phyloP scores from a whole-genome alignment of 345 rosid genomes.

The Carallia pectinifolia region DNA sequence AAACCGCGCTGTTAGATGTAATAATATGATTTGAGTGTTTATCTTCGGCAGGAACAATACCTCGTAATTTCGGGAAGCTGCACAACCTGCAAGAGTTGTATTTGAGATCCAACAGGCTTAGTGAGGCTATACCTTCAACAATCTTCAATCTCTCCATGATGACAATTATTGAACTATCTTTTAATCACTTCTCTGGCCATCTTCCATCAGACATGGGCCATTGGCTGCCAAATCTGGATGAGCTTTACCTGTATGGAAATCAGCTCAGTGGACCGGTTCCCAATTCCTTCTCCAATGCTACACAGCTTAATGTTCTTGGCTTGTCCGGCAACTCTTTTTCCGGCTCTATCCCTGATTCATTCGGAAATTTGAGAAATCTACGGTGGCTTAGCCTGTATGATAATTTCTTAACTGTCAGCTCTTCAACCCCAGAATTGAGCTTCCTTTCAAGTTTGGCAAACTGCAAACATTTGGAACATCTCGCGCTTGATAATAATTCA shows the following conservation, averaged over 20 bases:
- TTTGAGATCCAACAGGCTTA: not conserved
- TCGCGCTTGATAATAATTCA: not conserved
- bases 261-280: slow-evolving; percentile 23
- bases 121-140: slow-evolving; percentile 6
- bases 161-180: not conserved
- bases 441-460: slow-evolving; percentile 23
- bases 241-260: slow-evolving; percentile 9
- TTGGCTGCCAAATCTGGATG: slow-evolving; percentile 18
- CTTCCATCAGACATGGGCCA: slow-evolving; percentile 24
- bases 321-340: slow-evolving; percentile 18
- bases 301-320: not conserved
- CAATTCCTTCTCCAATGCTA: slow-evolving; percentile 18
- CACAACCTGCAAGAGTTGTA: not conserved
- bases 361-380: slow-evolving; percentile 18
- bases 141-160: slow-evolving; percentile 21
- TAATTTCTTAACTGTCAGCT: slow-evolving; percentile 3
- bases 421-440: not conserved
- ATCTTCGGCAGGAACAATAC: slow-evolving; percentile 9
- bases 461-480: not conserved
- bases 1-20: too few relatives aligned
- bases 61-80: slow-evolving; percentile 14
- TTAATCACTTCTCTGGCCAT: slow-evolving; percentile 22
- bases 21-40: not conserved
- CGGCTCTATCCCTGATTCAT: slow-evolving; percentile 18
- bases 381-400: not conserved